Evolutionary conservation across 352 stramenopile species (phyloP).

Genomic region (Pythium dissotocum): DNA sequence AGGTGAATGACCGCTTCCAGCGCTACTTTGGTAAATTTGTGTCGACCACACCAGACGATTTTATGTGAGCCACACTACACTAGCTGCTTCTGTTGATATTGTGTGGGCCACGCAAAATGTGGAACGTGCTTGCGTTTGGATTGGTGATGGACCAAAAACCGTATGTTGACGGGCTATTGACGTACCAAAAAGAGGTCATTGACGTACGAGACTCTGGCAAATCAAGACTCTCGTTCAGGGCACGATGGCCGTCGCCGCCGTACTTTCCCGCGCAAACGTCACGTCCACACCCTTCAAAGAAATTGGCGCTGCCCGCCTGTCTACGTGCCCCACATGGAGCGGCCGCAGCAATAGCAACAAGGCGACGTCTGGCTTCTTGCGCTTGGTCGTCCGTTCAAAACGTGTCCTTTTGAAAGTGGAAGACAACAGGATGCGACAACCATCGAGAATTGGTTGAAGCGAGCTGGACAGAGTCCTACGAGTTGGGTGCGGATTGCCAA

Average conservation of each 20-base stretch:
- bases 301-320: neutral
- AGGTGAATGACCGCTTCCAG: too few species aligned
- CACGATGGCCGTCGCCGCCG: neutral
- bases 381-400: neutral
- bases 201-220: too few species aligned
- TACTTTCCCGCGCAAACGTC: neutral
- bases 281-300: conserved; percentile 7
- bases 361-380: conserved; percentile 1
- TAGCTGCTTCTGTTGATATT: too few species aligned
- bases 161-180: too few species aligned
- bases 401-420: neutral
- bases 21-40: too few species aligned
- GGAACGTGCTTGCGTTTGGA: too few species aligned
- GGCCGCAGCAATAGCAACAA: neutral
- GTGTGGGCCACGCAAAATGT: too few species aligned
- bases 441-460: neutral
- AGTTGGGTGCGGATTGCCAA: neutral
- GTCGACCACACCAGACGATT: too few species aligned
- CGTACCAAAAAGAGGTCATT: too few species aligned
- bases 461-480: conserved; percentile 5
- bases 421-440: too few species aligned
- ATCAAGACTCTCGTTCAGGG: neutral
- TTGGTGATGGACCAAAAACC: too few species aligned
- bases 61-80: too few species aligned
- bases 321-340: neutral